Evolutionary conservation across 148 eudicot genomes (phyloP), one percentile per base, ranked within the genome.

Genomic region (Amaranthus cruentus): DNA sequence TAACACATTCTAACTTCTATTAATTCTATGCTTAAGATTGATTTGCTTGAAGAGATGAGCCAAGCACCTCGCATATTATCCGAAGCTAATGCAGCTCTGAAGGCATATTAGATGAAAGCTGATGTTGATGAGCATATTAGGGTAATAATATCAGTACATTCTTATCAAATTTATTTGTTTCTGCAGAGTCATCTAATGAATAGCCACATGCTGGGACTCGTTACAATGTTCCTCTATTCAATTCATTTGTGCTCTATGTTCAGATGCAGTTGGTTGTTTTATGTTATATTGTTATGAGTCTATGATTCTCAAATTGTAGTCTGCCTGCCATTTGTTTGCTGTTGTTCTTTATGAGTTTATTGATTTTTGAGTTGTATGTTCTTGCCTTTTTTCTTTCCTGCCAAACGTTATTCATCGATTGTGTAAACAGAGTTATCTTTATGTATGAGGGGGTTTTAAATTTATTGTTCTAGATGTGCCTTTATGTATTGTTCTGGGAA

Each of bases 181-280:
- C 52, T 49, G 10, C 47, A 54, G 2, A 60, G 46, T 51, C 7
- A 15, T 69, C 89, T 69, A 84, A 63, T 55, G 97, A 92, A 54
- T 89, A 83, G 76, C 78, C 85, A 47, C 83, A 80, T 71, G 85
- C 92, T 71, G 99, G 99, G 80, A 95, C 96, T 14, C 88, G 94
- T 44, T 90, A 92, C 77, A 95, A 95, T 82, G 99, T 92, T 64
- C 99, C 96, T 8, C 78, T 92, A 75, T 90, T 95, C 72, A 95
- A 95, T 79, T 95, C 99, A 47, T 86, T 92, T 76, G 99, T 95
- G 73, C 94, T 95, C 53, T 90, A 92, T 82, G 92, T 95, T 70
- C 97, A 97, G 75, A 89, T 88, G 84, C 96, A 92, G 96, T 96
- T 95, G 61, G 62, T 71, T 54, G 14, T 10, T 66, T 71, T 8